These are phyloP conservation scores for Malassezia brasiliensis DNA, from an alignment of 1,284 basidiomycete species.

Conservation along the genomic window DNA sequence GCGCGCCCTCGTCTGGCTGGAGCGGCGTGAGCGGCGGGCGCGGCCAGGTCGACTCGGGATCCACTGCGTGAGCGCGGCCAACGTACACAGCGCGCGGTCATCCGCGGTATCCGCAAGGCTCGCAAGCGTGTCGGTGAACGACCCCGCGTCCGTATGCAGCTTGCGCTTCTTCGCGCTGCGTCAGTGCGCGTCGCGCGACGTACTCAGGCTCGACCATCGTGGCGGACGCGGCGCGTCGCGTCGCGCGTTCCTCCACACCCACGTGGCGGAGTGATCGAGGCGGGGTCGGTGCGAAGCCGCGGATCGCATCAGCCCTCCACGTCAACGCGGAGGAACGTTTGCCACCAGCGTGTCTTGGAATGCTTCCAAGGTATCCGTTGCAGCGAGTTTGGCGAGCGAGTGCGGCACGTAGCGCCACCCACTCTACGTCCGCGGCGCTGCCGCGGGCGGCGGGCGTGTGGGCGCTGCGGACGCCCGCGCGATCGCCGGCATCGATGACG, in stretches of 20 bases:
- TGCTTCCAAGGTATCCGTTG: constrained; percentile 6
- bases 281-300: neutral
- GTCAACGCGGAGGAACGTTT: neutral
- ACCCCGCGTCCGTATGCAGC: constrained; percentile 23
- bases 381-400: constrained; percentile 3
- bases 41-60: constrained; percentile 26
- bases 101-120: constrained; percentile 28
- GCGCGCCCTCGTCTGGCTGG: constrained; percentile 22
- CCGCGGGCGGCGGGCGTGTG: too few species aligned
- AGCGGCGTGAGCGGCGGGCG: constrained; percentile 27
- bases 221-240: constrained; percentile 3
- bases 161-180: constrained; percentile 22
- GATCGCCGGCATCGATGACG: neutral
- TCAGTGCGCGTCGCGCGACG: neutral
- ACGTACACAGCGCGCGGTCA: constrained; percentile 22
- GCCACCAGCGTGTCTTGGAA: neutral
- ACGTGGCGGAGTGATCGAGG: constrained; percentile 13
- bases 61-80: neutral
- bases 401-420: too few species aligned
- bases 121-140: constrained; percentile 36
- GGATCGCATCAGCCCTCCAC: neutral
- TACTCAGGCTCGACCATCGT: neutral
- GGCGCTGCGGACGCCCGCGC: too few species aligned
- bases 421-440: too few species aligned
- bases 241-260: neutral